Base-by-base conservation (phyloP, 179 eudicot species). In the Actinidia arguta region DNA sequence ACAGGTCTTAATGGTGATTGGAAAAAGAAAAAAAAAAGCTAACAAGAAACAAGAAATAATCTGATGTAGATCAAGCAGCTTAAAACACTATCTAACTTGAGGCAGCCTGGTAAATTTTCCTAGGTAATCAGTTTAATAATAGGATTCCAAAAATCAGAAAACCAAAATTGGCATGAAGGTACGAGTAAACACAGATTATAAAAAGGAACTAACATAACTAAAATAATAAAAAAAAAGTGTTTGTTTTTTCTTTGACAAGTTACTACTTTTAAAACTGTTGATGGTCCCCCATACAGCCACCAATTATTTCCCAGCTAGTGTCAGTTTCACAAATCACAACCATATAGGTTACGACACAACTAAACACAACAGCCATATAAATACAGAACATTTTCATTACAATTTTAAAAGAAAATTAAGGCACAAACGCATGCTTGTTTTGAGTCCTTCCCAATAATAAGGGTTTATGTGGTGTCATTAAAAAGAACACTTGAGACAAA, bases 11-110 rank as follows among this genome's bases (percentile, higher is more conserved):
- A 17, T 76, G 59, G 24, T 25, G 44, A 16, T 58, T 46, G 20
- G 20, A 39, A 39, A 39, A 39, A 39, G 36, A 52, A 25, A 24
- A 63, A 51, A 74, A 36, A 0, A 39, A 67, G 18, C 39, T 14
- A 39, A 6, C 72, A 36, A 68, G 48, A 39, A 68, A 39, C 20
- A 58, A 6, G 24, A 58, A 44, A 61, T 1, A 39, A 39, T 39
- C 3, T 6, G 18, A 22, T 50, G 27, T 82, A 50, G 20, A 76
- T 54, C 25, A 50, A 75, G 72, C 73, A 48, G 83, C 79, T 24
- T 50, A 64, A 52, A 76, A 6, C 27, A 1, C 47, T 62, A 13
- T 63, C 17, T 27, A 48, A 63, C 56, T 36, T 27, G 18, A 64
- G 50, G 52, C 42, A 14, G 36, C 18, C 50, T 79, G 59, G 31